Conservation (phyloP, 169 alveolate genomes). For the Amoebophrya sp. region DNA sequence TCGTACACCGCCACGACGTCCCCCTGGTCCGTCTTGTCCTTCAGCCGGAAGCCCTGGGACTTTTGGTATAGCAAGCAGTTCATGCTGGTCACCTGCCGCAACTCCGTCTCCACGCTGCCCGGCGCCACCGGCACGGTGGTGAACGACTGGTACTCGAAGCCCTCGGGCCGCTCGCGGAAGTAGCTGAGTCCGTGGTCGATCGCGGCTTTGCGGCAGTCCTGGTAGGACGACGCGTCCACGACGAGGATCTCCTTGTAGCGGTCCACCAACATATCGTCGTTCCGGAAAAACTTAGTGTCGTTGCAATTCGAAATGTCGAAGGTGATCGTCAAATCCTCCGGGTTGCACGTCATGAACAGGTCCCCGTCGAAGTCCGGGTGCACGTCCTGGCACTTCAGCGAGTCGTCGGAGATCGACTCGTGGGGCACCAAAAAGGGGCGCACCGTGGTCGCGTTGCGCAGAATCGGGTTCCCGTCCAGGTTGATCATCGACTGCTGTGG, state of each 20-base stretch:
- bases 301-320: neutral
- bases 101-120: neutral
- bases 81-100: neutral
- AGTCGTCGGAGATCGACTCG: neutral
- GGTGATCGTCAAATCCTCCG: neutral
- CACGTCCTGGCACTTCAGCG: neutral
- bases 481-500: neutral
- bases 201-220: neutral
- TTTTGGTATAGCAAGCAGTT: neutral
- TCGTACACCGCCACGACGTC: neutral
- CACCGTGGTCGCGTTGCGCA: neutral
- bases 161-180: neutral
- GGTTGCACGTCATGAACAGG: neutral
- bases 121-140: neutral
- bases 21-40: neutral
- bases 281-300: neutral
- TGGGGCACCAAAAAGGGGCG: neutral
- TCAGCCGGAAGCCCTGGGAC: neutral
- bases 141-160: neutral
- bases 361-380: neutral
- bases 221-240: neutral
- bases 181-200: neutral
- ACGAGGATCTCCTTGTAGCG: neutral
- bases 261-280: too few species aligned
- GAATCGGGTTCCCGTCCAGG: neutral